Conservation (phyloP, 2,329 filamentous ascomycete species). For the Cladobotryum mycophilum region DNA sequence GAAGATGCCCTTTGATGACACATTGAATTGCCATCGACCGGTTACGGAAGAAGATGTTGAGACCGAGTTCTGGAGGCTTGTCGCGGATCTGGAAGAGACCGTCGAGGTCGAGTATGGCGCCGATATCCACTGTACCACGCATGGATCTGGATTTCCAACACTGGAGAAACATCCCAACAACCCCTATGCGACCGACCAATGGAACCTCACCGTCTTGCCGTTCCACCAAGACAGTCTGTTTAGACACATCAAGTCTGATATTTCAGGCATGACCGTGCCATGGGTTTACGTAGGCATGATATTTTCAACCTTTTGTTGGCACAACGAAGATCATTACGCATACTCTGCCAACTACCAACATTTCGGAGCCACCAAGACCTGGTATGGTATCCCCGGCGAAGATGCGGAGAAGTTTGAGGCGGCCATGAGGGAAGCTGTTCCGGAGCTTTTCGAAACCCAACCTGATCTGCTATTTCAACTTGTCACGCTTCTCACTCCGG, state of each 20-base stretch:
- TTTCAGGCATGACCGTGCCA: slow-evolving; percentile 97
- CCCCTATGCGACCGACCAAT: slow-evolving; percentile 80
- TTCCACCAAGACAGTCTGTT: slow-evolving; percentile 89
- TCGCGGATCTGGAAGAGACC: slow-evolving; percentile 88
- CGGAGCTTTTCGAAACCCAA: slow-evolving; percentile 93
- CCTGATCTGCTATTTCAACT: slow-evolving; percentile 94
- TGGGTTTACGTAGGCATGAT: slow-evolving; percentile 99
- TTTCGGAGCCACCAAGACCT: slow-evolving; percentile 96
- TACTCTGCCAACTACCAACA: slow-evolving; percentile 99
- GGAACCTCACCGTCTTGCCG: slow-evolving; percentile 92
- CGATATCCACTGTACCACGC: slow-evolving; percentile 96
- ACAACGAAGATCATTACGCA: slow-evolving; percentile 96
- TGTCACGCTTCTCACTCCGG: slow-evolving; percentile 90
- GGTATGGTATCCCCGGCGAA: slow-evolving; percentile 94
- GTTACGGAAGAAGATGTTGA: slow-evolving; percentile 95
- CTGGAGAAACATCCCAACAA: slow-evolving; percentile 85
- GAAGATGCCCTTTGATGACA: slow-evolving; percentile 81
- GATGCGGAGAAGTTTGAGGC: slow-evolving; percentile 93
- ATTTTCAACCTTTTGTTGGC: slow-evolving; percentile 99
- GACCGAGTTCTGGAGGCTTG: slow-evolving; percentile 91
- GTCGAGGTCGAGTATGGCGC: slow-evolving; percentile 98
- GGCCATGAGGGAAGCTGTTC: slow-evolving; percentile 91
- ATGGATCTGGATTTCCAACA: slow-evolving; percentile 94
- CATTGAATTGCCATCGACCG: slow-evolving; percentile 71
- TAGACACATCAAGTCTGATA: slow-evolving; percentile 94